phyloP scores from a whole-genome alignment of 176 grass and related monocot species.

The Musa troglodytarum region DNA sequence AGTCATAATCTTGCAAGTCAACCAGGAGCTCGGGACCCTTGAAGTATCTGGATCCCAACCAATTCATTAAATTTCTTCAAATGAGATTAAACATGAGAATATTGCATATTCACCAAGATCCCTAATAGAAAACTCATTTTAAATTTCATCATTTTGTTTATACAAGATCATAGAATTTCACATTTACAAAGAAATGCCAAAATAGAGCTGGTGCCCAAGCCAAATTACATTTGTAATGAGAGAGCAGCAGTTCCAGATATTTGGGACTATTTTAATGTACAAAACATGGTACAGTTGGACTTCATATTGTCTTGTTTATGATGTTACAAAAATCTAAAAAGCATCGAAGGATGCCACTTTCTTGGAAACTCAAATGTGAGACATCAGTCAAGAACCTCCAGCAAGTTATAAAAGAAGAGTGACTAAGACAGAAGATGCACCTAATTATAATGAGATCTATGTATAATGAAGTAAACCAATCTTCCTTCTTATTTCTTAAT shows the following conservation, averaged over 20 bases:
- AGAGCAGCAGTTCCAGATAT: not conserved
- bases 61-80: not conserved
- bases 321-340: not conserved
- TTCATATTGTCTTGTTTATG: not conserved
- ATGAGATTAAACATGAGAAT: not conserved
- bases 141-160: not conserved
- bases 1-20: slow-evolving; percentile 66
- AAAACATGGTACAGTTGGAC: not conserved
- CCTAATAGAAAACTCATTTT: not conserved
- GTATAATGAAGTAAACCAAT: too few species aligned
- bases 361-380: not conserved
- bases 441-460: too few species aligned
- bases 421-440: not conserved
- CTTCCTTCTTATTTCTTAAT: not conserved
- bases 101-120: not conserved
- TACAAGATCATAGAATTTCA: not conserved
- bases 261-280: not conserved
- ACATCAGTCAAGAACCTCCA: not conserved
- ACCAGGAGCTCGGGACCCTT: slow-evolving; percentile 70
- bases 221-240: not conserved
- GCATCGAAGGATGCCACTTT: not conserved
- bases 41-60: slow-evolving; percentile 48
- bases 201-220: not conserved
- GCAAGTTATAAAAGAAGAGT: not conserved
- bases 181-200: not conserved